A percentile compares a stretch with the other conserved stretches of the same genome.
Conservation (phyloP, 2,329 filamentous ascomycete genomes). For the Aspergillus costaricaensis region DNA sequence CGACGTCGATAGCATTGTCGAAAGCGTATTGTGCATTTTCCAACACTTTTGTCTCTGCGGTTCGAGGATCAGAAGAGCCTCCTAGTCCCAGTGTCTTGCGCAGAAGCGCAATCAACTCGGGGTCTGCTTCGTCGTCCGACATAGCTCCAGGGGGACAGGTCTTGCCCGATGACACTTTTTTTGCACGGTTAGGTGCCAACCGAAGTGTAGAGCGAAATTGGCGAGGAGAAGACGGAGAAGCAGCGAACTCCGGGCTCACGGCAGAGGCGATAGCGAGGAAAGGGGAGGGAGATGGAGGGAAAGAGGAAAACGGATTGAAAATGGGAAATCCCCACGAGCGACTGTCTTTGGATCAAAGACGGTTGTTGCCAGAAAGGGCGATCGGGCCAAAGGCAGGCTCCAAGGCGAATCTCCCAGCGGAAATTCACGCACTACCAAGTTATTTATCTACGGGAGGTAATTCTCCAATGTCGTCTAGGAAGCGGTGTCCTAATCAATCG, state of each 20-base stretch:
- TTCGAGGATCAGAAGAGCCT: slow-evolving; percentile 52
- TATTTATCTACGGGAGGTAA: background rate
- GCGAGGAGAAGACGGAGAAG: background rate
- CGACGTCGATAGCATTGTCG: slow-evolving; percentile 90
- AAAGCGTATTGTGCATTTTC: slow-evolving; percentile 82
- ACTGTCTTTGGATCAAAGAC: slow-evolving; percentile 19
- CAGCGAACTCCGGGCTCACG: background rate
- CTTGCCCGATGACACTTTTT: background rate
- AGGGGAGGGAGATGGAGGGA: background rate
- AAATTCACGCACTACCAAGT: background rate
- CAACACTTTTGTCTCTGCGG: slow-evolving; percentile 79
- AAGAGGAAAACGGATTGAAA: background rate
- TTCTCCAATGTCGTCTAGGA: background rate
- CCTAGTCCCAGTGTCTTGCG: slow-evolving; percentile 73
- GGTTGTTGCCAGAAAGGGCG: slow-evolving; percentile 5
- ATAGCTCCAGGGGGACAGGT: slow-evolving; percentile 50
- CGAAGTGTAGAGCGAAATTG: background rate
- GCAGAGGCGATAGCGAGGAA: background rate
- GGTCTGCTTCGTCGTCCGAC: slow-evolving; percentile 91
- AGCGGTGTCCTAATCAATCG: background rate
- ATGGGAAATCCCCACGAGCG: slow-evolving; percentile 10
- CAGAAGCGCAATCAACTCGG: slow-evolving; percentile 81
- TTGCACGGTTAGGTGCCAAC: background rate
- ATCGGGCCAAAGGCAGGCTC: slow-evolving; percentile 2
- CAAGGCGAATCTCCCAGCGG: background rate